Evolutionary conservation across 1,139 yeast genomes (phyloP).

Genomic region (Suhomyces maxii): DNA sequence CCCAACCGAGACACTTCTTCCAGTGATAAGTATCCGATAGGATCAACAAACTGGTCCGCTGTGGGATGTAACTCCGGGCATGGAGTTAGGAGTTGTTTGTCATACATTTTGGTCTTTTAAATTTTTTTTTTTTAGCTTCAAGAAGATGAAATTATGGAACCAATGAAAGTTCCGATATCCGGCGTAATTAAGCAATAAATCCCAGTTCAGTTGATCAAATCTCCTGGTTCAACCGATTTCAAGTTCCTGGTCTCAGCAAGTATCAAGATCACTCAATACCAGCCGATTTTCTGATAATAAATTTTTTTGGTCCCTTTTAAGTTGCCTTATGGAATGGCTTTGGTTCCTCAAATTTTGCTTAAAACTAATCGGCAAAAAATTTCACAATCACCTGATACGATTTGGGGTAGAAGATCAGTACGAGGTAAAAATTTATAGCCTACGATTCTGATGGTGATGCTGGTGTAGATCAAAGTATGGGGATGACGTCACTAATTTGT

Average conservation of each 20-base stretch:
- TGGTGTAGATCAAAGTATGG: too few species aligned
- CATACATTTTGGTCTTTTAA: conserved; percentile 15
- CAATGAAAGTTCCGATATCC: conserved; percentile 1
- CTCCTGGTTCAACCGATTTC: background rate
- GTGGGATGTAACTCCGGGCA: conserved; percentile 63
- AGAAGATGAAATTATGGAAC: background rate
- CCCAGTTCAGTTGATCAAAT: background rate
- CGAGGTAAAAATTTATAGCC: too few species aligned
- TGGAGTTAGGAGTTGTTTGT: conserved; percentile 30
- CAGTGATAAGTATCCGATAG: conserved; percentile 60
- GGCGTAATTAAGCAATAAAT: background rate
- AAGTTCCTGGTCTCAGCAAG: background rate
- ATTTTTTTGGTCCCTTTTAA: too few species aligned
- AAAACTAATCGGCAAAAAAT: too few species aligned
- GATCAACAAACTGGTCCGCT: conserved; percentile 55
- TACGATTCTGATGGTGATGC: too few species aligned
- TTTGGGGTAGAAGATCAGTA: too few species aligned
- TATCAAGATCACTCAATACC: background rate
- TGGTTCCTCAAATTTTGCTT: too few species aligned
- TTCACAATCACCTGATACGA: too few species aligned
- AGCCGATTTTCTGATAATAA: too few species aligned
- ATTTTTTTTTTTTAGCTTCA: too few species aligned
- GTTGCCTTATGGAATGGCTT: too few species aligned
- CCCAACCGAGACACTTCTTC: conserved; percentile 54
- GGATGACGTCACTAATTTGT: too few species aligned